These are phyloP conservation scores for Coemansia sp. DNA, from an alignment of 192 early-diverging fungal genomes.

Conservation along the genomic window DNA sequence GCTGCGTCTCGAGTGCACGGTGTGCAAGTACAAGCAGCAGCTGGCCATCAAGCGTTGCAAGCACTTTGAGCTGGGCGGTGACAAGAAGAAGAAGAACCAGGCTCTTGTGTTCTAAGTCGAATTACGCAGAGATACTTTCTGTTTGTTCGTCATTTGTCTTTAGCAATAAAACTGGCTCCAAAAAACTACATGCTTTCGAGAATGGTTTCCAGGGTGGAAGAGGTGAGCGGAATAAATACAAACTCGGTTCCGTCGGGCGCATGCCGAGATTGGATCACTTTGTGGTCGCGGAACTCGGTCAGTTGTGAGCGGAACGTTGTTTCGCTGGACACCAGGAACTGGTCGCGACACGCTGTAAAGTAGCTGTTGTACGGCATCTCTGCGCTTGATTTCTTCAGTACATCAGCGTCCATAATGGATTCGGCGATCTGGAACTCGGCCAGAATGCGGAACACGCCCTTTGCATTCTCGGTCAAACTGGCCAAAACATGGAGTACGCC, in stretches of 20 bases:
- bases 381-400: slow-evolving; percentile 31
- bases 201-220: slow-evolving; percentile 62
- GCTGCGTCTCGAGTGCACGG: slow-evolving; percentile 96
- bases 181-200: slow-evolving; percentile 62
- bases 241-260: slow-evolving; percentile 47
- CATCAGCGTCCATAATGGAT: slow-evolving; percentile 32
- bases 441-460: slow-evolving; percentile 81
- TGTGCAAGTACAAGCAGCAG: slow-evolving; percentile 99
- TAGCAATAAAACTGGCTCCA: background rate
- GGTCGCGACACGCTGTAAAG: slow-evolving; percentile 73
- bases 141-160: background rate
- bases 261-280: slow-evolving; percentile 68
- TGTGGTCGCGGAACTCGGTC: slow-evolving; percentile 91
- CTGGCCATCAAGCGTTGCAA: slow-evolving; percentile 98
- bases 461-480: slow-evolving; percentile 80
- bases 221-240: slow-evolving; percentile 64
- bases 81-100: slow-evolving; percentile 93
- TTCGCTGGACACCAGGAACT: slow-evolving; percentile 80
- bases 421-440: slow-evolving; percentile 76
- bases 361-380: slow-evolving; percentile 66
- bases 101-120: slow-evolving; percentile 59
- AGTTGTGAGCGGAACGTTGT: slow-evolving; percentile 87
- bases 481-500: slow-evolving; percentile 81
- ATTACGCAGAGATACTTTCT: background rate
- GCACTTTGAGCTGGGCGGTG: slow-evolving; percentile 99